A percentile compares a stretch with the other conserved stretches of the same genome.
Evolutionary conservation across 257 asterid genomes (phyloP).

Genomic region (Oldenlandia corymbosa): DNA sequence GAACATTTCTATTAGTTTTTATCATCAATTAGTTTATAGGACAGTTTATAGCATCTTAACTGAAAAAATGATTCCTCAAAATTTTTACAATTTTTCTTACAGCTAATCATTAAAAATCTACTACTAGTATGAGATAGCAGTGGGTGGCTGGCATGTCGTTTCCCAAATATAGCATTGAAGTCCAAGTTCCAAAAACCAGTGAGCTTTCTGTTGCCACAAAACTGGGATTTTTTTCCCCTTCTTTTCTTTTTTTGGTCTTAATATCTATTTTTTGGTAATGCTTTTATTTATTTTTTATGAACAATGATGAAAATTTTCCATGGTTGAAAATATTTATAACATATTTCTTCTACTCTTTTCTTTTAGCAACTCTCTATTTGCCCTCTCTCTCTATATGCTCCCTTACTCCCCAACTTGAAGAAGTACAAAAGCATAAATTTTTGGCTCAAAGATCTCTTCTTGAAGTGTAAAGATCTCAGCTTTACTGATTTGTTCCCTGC

Average conservation of each 20-base stretch:
- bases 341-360: slow-evolving; percentile 11
- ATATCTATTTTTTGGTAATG: not conserved
- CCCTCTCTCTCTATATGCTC: not conserved
- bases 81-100: no score
- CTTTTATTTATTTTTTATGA: not conserved
- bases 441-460: slow-evolving; percentile 20
- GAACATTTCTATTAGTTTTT: no score
- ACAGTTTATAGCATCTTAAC: not conserved
- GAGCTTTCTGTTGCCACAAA: slow-evolving; percentile 12
- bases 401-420: not conserved
- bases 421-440: slow-evolving; percentile 19
- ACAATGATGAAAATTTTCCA: slow-evolving; percentile 10
- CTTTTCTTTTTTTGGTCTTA: not conserved
- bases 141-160: slow-evolving; percentile 14
- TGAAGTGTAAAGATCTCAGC: slow-evolving; percentile 19
- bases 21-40: no score
- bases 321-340: slow-evolving; percentile 13
- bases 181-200: slow-evolving; percentile 16
- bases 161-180: not conserved
- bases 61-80: not conserved
- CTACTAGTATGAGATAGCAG: not conserved
- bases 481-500: not conserved
- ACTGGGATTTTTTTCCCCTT: slow-evolving; percentile 4
- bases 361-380: not conserved
- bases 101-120: not conserved